Percentiles rank a stretch among this genome's conserved stretches.
Conservation (phyloP, 148 eudicot species). For the Mesembryanthemum crystallinum region DNA sequence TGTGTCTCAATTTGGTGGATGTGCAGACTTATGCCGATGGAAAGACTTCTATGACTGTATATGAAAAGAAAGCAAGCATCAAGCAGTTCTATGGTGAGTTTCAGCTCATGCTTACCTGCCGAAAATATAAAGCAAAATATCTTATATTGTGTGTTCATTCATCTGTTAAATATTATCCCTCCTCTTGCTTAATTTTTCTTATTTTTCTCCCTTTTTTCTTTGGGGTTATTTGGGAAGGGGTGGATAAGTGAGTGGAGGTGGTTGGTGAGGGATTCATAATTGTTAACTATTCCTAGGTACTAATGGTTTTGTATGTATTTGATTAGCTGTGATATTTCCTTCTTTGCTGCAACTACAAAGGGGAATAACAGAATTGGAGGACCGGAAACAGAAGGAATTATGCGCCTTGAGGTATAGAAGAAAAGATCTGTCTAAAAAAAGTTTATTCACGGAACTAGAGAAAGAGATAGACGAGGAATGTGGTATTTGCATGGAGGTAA, state of each 20-base stretch:
- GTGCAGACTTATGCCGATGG: conserved; percentile 80
- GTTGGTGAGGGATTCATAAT: too few relatives aligned
- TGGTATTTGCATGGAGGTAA: conserved; percentile 82
- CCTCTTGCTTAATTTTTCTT: too few relatives aligned
- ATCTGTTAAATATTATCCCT: too few relatives aligned
- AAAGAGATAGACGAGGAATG: conserved; percentile 86
- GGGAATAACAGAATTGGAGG: conserved; percentile 77
- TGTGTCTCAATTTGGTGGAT: conserved; percentile 20
- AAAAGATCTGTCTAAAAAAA: conserved; percentile 52
- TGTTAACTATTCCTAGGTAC: too few relatives aligned
- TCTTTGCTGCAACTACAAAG: conserved; percentile 83
- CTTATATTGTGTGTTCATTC: too few relatives aligned
- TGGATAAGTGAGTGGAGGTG: too few relatives aligned
- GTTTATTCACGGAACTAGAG: conserved; percentile 55
- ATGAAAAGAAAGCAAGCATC: conserved; percentile 79
- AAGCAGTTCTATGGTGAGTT: conserved; percentile 83
- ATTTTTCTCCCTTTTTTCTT: too few relatives aligned
- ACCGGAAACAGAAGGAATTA: conserved; percentile 66
- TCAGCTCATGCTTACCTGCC: too few relatives aligned
- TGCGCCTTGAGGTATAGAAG: conserved; percentile 53
- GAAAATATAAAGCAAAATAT: too few relatives aligned
- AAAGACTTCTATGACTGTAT: conserved; percentile 58
- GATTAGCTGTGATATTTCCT: conserved; percentile 72
- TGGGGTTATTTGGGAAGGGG: too few relatives aligned
- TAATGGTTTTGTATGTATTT: conserved; percentile 10